These are phyloP conservation scores for Gentiana straminea DNA, from an alignment of 257 asterid genomes.

Conservation along the genomic window DNA sequence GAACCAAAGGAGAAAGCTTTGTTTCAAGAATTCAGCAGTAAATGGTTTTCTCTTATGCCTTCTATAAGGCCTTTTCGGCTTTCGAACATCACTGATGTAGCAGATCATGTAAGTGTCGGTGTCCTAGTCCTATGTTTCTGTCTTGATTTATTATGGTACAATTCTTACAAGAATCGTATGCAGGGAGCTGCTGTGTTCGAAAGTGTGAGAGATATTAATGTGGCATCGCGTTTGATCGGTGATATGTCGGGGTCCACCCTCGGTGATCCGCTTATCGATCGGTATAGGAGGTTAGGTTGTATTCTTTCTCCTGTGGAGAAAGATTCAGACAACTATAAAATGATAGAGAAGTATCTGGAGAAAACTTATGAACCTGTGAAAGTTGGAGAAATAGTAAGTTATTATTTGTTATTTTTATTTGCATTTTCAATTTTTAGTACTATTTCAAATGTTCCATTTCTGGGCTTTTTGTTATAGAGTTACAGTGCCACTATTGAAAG, in stretches of 20 bases:
- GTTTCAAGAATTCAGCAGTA: slow-evolving; percentile 65
- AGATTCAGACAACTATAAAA: slow-evolving; percentile 59
- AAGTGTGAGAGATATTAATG: slow-evolving; percentile 58
- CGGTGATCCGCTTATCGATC: slow-evolving; percentile 70
- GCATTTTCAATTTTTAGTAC: no score
- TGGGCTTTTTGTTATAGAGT: slow-evolving; percentile 30
- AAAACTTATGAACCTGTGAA: slow-evolving; percentile 67
- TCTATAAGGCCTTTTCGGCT: slow-evolving; percentile 51
- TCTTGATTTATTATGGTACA: background rate
- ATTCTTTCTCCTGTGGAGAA: slow-evolving; percentile 36
- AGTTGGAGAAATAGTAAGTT: slow-evolving; percentile 61
- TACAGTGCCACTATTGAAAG: slow-evolving; percentile 55
- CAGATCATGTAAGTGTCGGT: slow-evolving; percentile 55
- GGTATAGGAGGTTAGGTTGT: slow-evolving; percentile 66
- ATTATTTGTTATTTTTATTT: background rate
- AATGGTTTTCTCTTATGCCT: slow-evolving; percentile 69
- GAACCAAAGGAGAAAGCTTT: slow-evolving; percentile 25
- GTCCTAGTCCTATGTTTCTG: no score
- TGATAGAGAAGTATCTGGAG: slow-evolving; percentile 64
- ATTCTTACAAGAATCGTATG: slow-evolving; percentile 4
- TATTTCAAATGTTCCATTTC: background rate
- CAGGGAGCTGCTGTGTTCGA: slow-evolving; percentile 74
- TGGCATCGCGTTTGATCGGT: slow-evolving; percentile 73
- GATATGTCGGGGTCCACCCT: slow-evolving; percentile 61
- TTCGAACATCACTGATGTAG: slow-evolving; percentile 40